Conservation (phyloP, 1,139 yeast species). For the Debaryomyces sp. region DNA sequence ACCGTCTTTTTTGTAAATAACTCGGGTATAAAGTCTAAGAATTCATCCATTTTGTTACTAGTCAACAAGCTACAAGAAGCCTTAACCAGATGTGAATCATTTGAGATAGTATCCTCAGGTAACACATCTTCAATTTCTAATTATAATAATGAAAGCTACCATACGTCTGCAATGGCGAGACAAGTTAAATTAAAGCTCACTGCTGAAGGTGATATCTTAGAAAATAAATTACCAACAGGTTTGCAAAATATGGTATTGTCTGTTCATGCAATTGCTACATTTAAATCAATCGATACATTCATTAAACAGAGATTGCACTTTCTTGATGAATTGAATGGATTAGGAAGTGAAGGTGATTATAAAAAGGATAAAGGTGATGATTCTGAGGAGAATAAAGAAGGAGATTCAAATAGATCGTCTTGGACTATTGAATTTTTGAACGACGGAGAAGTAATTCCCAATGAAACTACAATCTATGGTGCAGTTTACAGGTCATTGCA, state of each 20-base stretch:
- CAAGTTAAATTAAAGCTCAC: slow-evolving; percentile 65
- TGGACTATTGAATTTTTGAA: slow-evolving; percentile 60
- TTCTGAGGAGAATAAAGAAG: slow-evolving; percentile 13
- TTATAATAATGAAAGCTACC: slow-evolving; percentile 20
- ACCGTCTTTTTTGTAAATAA: slow-evolving; percentile 41
- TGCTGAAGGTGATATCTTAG: slow-evolving; percentile 25
- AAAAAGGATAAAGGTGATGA: slow-evolving; percentile 13
- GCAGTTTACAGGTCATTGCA: slow-evolving; percentile 65
- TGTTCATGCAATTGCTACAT: slow-evolving; percentile 90
- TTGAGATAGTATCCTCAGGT: slow-evolving; percentile 69
- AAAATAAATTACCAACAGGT: slow-evolving; percentile 28
- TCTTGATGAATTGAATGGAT: slow-evolving; percentile 22
- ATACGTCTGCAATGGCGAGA: slow-evolving; percentile 69
- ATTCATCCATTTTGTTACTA: slow-evolving; percentile 39
- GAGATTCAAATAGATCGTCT: slow-evolving; percentile 3
- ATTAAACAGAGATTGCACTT: slow-evolving; percentile 41
- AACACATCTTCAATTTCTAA: slow-evolving; percentile 14
- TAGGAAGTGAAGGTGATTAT: slow-evolving; percentile 10
- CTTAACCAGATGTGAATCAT: slow-evolving; percentile 72
- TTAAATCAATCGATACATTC: slow-evolving; percentile 70
- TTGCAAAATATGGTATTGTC: slow-evolving; percentile 55
- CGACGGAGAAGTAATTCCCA: slow-evolving; percentile 63
- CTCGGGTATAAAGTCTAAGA: slow-evolving; percentile 26
- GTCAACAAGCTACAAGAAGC: slow-evolving; percentile 71
- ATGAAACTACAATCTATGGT: slow-evolving; percentile 78